Evolutionary conservation across 2,329 filamentous ascomycete genomes (phyloP).

Genomic region (Apiospora saccharicola): DNA sequence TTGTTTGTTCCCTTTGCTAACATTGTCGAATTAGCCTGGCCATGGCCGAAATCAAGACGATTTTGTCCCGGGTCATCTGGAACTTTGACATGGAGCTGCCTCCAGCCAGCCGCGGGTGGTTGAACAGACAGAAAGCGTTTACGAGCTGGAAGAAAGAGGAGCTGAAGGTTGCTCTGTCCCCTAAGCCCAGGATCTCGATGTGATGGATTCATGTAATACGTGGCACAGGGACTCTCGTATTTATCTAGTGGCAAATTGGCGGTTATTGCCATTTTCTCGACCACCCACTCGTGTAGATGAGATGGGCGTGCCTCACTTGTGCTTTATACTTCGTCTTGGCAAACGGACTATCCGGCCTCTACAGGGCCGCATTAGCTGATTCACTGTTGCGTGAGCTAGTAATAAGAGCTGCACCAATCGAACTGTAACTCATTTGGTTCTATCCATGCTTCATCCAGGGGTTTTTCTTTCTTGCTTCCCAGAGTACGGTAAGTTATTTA

Average conservation of each 20-base stretch:
- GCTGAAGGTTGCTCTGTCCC: slow-evolving; percentile 19
- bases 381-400: no score
- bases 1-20: background rate
- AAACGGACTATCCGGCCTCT: background rate
- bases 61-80: slow-evolving; percentile 42
- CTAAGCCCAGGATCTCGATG: background rate
- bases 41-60: slow-evolving; percentile 45
- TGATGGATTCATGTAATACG: background rate
- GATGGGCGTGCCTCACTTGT: background rate
- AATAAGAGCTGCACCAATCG: no score
- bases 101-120: slow-evolving; percentile 29
- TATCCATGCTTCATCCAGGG: background rate
- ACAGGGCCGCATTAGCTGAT: background rate
- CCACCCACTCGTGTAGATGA: background rate
- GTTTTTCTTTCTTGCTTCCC: background rate
- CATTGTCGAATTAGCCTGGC: slow-evolving; percentile 38
- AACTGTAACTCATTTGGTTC: no score
- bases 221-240: background rate
- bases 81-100: slow-evolving; percentile 43
- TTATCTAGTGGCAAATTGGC: background rate
- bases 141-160: slow-evolving; percentile 23
- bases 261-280: no score
- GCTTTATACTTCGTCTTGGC: background rate
- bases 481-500: background rate
- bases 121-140: slow-evolving; percentile 15